Conservation (phyloP, 345 rosid genomes). For the Corchorus olitorius region DNA sequence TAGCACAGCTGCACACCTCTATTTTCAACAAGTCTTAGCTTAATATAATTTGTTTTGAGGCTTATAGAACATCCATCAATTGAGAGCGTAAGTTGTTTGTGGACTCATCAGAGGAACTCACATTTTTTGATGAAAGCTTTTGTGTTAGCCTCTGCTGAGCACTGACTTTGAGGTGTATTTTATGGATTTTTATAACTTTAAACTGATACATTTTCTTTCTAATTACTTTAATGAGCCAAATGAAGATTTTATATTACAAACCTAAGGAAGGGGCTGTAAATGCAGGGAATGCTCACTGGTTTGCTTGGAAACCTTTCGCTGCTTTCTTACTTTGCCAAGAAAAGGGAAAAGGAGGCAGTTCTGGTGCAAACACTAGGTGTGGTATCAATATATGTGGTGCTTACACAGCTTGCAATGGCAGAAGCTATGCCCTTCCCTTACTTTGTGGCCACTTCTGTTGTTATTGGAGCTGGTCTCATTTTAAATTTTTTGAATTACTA, state of each 20-base stretch:
- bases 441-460: slow-evolving; percentile 52
- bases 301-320: slow-evolving; percentile 84
- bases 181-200: not conserved
- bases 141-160: not conserved
- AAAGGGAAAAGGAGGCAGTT: slow-evolving; percentile 75
- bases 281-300: slow-evolving; percentile 90
- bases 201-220: not conserved
- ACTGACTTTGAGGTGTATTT: not conserved
- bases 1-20: not conserved
- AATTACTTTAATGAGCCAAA: not conserved
- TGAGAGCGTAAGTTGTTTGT: not conserved
- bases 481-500: slow-evolving; percentile 59
- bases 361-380: slow-evolving; percentile 86
- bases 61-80: not conserved
- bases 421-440: slow-evolving; percentile 77
- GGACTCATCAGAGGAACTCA: not conserved
- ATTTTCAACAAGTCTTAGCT: not conserved
- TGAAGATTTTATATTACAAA: not conserved
- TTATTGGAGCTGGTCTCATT: slow-evolving; percentile 64
- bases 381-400: slow-evolving; percentile 52
- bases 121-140: not conserved
- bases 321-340: slow-evolving; percentile 81
- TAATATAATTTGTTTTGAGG: too few species aligned
- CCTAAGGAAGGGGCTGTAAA: slow-evolving; percentile 21
- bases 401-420: slow-evolving; percentile 80